phyloP scores from a whole-genome alignment of 169 alveolate species.

The Toxoplasma gondii region DNA sequence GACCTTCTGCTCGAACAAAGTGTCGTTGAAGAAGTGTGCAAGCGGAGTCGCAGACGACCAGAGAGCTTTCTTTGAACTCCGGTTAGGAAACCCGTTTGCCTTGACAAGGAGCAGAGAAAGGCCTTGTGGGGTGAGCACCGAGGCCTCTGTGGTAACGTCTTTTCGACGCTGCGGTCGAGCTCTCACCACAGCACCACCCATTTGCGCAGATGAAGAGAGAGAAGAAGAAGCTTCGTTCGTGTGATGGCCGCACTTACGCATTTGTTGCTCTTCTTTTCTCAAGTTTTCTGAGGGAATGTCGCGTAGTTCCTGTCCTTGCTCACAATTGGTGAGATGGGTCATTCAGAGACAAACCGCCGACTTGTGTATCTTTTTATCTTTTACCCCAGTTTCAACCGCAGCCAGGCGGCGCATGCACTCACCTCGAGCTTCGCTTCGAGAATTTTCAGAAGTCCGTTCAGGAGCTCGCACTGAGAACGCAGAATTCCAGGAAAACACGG shows the following conservation, averaged over 20 bases:
- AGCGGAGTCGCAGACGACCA: not conserved
- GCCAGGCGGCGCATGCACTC: not conserved
- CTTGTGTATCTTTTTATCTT: too few relatives aligned
- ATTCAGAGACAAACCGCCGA: too few relatives aligned
- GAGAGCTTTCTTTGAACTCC: not conserved
- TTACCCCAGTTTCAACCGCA: too few relatives aligned
- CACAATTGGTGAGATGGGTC: too few relatives aligned
- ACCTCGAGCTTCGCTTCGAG: slow-evolving; percentile 22
- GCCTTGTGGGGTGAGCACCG: not conserved
- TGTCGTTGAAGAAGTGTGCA: slow-evolving; percentile 4
- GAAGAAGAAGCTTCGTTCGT: too few relatives aligned
- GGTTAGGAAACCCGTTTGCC: not conserved
- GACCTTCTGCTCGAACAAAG: not conserved
- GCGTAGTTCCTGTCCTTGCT: too few relatives aligned
- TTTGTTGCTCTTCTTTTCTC: too few relatives aligned
- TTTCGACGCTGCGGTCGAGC: not conserved
- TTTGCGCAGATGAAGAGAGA: too few relatives aligned
- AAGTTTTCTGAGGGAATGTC: too few relatives aligned
- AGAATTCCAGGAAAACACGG: not conserved
- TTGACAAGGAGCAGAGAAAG: not conserved
- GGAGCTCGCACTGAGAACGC: not conserved
- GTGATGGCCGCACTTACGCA: too few relatives aligned
- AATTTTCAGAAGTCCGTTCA: not conserved
- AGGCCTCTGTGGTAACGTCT: not conserved
- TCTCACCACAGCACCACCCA: too few relatives aligned